phyloP scores from a whole-genome alignment of 495 filamentous ascomycete genomes.

The Poronia punctata region DNA sequence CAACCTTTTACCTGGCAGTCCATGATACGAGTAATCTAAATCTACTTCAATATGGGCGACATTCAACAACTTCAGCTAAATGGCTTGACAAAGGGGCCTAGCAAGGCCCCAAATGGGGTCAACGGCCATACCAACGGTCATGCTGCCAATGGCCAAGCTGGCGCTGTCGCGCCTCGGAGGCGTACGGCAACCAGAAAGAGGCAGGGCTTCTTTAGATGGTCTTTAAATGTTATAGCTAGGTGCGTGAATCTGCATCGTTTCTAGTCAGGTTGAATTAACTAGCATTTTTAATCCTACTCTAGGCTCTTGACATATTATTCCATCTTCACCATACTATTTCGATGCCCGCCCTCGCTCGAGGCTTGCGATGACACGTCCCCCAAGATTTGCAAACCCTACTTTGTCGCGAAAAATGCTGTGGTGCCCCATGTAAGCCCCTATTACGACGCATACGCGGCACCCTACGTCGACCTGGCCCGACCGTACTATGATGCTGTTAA shows the following conservation, averaged over 20 bases:
- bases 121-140: conserved; percentile 21
- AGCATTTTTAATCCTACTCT: conserved; percentile 3
- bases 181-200: conserved; percentile 13
- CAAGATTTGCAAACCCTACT: conserved; percentile 75
- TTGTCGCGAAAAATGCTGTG: conserved; percentile 59
- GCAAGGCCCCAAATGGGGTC: conserved; percentile 14
- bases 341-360: conserved; percentile 66
- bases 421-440: conserved; percentile 78
- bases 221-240: conserved; percentile 55
- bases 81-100: conserved; percentile 25
- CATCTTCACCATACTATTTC: conserved; percentile 69
- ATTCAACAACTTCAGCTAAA: conserved; percentile 17
- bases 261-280: conserved; percentile 1
- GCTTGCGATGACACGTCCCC: conserved; percentile 65
- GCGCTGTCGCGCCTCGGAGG: conserved; percentile 17
- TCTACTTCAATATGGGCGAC: conserved; percentile 19
- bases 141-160: conserved; percentile 26
- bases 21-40: not conserved
- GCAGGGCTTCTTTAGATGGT: conserved; percentile 40
- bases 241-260: conserved; percentile 28
- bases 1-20: no score
- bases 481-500: conserved; percentile 69
- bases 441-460: conserved; percentile 75
- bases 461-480: conserved; percentile 67
- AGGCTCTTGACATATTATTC: conserved; percentile 84